A percentile compares a stretch with the other conserved stretches of the same genome.
Conservation (phyloP, 108 stramenopile genomes). For the Nannochloropsis gaditana region DNA sequence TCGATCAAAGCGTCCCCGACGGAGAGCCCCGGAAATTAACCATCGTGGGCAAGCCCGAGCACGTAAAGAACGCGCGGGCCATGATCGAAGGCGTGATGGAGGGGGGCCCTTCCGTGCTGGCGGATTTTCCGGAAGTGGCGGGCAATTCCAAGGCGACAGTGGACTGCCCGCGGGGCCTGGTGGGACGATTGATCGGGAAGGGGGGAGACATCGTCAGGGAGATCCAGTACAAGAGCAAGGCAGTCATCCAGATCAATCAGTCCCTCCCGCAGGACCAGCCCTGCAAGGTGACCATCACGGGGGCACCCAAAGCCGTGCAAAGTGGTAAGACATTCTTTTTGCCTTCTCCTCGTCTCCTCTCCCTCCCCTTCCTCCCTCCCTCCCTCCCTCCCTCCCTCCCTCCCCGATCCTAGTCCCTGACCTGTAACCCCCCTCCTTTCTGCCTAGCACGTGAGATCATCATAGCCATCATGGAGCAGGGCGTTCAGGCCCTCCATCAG, state of each 20-base stretch:
- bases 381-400: neutral
- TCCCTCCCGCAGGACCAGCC: conserved; percentile 29
- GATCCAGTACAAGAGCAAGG: conserved; percentile 14
- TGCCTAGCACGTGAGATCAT: neutral
- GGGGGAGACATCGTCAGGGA: conserved; percentile 37
- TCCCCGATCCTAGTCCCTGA: neutral
- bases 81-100: neutral
- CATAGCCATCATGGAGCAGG: neutral
- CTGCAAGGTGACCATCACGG: conserved; percentile 34
- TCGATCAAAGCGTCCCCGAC: conserved; percentile 41
- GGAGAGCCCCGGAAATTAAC: conserved; percentile 15
- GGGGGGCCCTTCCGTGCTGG: neutral
- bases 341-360: neutral
- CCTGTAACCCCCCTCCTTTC: neutral
- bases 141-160: neutral
- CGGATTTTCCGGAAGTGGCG: neutral
- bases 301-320: neutral
- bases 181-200: conserved; percentile 33
- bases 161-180: conserved; percentile 22
- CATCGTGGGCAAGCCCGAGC: conserved; percentile 26
- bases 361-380: neutral
- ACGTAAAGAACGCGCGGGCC: neutral
- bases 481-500: neutral
- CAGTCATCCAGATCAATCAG: conserved; percentile 27
- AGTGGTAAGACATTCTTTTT: neutral